Conservation (phyloP, 2,329 filamentous ascomycete species). For the Hypoxylon sp. region DNA sequence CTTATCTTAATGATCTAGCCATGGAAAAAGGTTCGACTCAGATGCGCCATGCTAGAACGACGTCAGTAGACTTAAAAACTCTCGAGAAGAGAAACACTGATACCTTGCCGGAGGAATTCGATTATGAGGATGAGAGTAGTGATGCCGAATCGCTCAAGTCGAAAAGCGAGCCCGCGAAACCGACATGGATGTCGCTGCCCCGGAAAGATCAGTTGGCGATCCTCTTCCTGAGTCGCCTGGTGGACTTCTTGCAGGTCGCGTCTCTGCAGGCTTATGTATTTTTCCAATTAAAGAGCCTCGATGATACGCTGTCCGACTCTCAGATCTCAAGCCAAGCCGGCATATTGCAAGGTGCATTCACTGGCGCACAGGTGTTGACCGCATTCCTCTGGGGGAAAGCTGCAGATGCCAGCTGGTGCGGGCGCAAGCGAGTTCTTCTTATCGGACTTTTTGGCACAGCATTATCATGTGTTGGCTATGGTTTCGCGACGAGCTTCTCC, state of each 20-base stretch:
- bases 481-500: slow-evolving; percentile 75
- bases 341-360: slow-evolving; percentile 77
- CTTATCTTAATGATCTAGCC: background rate
- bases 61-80: slow-evolving; percentile 38
- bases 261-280: slow-evolving; percentile 79
- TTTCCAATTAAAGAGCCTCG: slow-evolving; percentile 78
- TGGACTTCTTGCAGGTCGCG: slow-evolving; percentile 79
- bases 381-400: slow-evolving; percentile 80
- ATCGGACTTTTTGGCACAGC: slow-evolving; percentile 76
- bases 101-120: slow-evolving; percentile 34
- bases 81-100: slow-evolving; percentile 25
- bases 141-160: slow-evolving; percentile 44
- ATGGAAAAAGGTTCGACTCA: slow-evolving; percentile 23
- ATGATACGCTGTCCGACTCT: slow-evolving; percentile 63
- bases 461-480: slow-evolving; percentile 77
- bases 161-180: slow-evolving; percentile 46
- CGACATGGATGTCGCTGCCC: slow-evolving; percentile 78
- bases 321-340: slow-evolving; percentile 76
- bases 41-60: slow-evolving; percentile 40
- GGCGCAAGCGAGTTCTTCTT: slow-evolving; percentile 77
- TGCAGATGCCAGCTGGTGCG: slow-evolving; percentile 69
- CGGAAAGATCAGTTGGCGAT: slow-evolving; percentile 78
- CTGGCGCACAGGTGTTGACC: slow-evolving; percentile 78
- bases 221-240: slow-evolving; percentile 76
- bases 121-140: slow-evolving; percentile 29